Base-by-base conservation (phyloP, 1,284 basidiomycete genomes). In the Fistulina hepatica region DNA sequence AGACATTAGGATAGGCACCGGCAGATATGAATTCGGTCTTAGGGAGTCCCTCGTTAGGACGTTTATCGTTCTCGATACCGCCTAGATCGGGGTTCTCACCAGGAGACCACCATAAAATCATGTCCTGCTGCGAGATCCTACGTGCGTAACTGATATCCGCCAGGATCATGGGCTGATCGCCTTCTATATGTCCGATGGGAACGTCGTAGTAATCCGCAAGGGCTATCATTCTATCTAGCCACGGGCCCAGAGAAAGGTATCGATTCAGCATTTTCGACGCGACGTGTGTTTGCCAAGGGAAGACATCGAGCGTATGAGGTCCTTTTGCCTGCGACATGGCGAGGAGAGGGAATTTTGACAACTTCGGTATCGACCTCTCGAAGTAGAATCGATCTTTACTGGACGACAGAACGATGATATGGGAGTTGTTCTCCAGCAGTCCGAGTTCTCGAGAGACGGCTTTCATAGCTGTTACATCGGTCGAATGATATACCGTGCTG, bases 41-140 rank as follows among this genome's bases (percentile, higher is more conserved):
- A 5, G 78, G 73, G n/a, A 91, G 63, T 34, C 90, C 88, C 45
- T 92, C 90, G 4, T 69, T 63, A 1, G 76, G 73, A 35, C 84
- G 72, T 28, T 73, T 71, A 56, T 98, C 95, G 35, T 89, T 77
- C 55, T 99, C 92, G 34, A 82, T 73, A 2, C 95, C 95, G 28
- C 95, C 95, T 0, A 98, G 69, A 59, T 98, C 95, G 3, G 95
- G 93, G n/a, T 73, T 72, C 23, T 85, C 78, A 4, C 80, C 76
- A 1, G 82, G 72, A 3, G 94, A 94, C 95, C 95, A 99, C 95
- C 95, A 99, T 2, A 98, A 65, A 2, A 97, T 67, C 57, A 89
- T 81, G 53, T 98, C 95, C 46, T 95, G 86, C 39, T 81, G 78
- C 36, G 79, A 65, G 32, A 98, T 63, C 16, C 86, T 75, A 17